Base-by-base conservation (phyloP, 768 basidiomycete genomes). In the Panus rudis region DNA sequence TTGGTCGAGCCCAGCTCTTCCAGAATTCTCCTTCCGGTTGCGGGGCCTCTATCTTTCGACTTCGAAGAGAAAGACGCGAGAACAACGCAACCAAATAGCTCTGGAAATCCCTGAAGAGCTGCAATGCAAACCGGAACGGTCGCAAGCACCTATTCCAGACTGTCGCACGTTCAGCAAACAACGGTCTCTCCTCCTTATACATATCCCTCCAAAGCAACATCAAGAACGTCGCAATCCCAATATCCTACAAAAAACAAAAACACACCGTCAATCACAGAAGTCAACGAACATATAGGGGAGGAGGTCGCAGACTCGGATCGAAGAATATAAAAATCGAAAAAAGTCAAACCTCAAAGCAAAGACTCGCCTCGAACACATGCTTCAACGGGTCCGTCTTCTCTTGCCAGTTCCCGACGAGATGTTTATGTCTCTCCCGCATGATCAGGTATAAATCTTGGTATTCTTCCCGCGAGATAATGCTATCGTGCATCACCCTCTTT, bases 391-490 rank as follows among this genome's bases (percentile, higher is more conserved):
- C 89, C 0, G 91, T 93, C 5, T 71, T 75, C 52, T 92, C 87
- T 35, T 72, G 71, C 91, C 91, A 93, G 4, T 72, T 71, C 52
- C 75, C 66, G 3, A 90, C 75, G 8, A 91, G 64, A 54, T 81
- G 75, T 52, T 84, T 85, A 63, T 96, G 80, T 10, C 87, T 71
- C 54, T 90, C 88, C 43, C 93, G 78, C 76, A 97, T 82, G 7
- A 79, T 53, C 20, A 92, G 76, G 52, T 97, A 98, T 8, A 93
- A 62, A 60, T 98, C 94, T 53, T 97, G 94, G 54, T 93, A 97
- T 1, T 61, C 53, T 43, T 91, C 87, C 14, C 86, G 68, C 0
- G 78, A 71, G 4, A 94, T 73, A 19, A 97, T 49, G 23, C 76
- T 70, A 60, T 98, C 94, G 54, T 97, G 94, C 2, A 68, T 52